Evolutionary conservation across 495 filamentous ascomycete species (phyloP).

Genomic region (Neurospora terricola): DNA sequence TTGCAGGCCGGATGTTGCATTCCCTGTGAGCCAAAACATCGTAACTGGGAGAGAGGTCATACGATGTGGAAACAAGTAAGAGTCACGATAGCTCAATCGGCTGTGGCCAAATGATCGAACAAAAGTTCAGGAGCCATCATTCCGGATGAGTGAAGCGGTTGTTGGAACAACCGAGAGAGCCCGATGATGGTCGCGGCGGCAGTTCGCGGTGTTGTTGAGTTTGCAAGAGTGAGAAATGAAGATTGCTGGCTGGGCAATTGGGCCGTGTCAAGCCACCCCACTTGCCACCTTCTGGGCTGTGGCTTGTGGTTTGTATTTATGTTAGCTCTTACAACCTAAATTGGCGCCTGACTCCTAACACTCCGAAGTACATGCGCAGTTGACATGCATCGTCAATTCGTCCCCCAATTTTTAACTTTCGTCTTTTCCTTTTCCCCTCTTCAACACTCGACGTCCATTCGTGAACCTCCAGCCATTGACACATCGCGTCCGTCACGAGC

Average conservation of each 20-base stretch:
- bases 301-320: neutral
- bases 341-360: neutral
- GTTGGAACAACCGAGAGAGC: neutral
- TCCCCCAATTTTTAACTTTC: neutral
- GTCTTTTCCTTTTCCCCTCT: neutral
- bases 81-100: neutral
- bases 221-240: neutral
- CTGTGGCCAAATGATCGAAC: neutral
- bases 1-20: too few species aligned
- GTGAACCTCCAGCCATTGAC: neutral
- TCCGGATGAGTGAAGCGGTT: neutral
- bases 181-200: neutral
- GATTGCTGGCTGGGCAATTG: neutral
- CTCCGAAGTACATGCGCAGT: neutral
- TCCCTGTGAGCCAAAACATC: too few species aligned
- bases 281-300: neutral
- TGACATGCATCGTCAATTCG: neutral
- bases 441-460: neutral
- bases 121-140: neutral
- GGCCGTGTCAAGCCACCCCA: neutral
- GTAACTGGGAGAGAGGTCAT: too few species aligned
- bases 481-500: neutral
- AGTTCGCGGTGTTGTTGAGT: neutral
- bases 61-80: too few species aligned
- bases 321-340: neutral